Evolutionary conservation across 352 stramenopile genomes (phyloP).

Genomic region (Globisporangium splendens): DNA sequence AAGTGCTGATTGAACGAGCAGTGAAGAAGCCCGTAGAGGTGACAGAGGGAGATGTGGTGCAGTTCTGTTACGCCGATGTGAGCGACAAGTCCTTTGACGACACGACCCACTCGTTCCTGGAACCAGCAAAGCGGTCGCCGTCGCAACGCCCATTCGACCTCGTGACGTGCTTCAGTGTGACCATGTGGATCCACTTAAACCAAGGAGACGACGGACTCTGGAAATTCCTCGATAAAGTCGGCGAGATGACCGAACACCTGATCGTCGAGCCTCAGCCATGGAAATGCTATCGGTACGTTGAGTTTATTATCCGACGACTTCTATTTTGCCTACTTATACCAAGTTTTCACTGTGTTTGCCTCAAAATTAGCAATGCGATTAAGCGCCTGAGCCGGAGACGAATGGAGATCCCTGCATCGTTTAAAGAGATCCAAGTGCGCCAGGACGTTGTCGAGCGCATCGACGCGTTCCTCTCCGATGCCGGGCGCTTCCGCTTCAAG

Average conservation of each 20-base stretch:
- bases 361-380: constrained; percentile 46
- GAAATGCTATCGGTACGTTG: constrained; percentile 81
- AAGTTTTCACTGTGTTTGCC: not conserved
- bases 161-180: constrained; percentile 80
- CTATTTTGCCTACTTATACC: too few relatives aligned
- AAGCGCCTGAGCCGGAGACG: constrained; percentile 59
- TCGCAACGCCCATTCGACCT: constrained; percentile 54
- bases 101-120: constrained; percentile 38
- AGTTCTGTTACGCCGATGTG: constrained; percentile 59
- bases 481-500: constrained; percentile 60
- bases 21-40: constrained; percentile 32
- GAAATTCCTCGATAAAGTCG: constrained; percentile 63
- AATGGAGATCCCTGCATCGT: constrained; percentile 50
- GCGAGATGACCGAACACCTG: constrained; percentile 57
- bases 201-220: constrained; percentile 78
- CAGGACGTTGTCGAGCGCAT: constrained; percentile 66
- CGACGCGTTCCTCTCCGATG: constrained; percentile 51
- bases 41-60: constrained; percentile 28
- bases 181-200: constrained; percentile 89
- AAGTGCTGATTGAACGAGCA: constrained; percentile 58
- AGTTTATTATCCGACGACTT: not conserved
- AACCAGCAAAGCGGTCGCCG: constrained; percentile 33
- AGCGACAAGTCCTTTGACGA: constrained; percentile 43
- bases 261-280: constrained; percentile 81
- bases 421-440: constrained; percentile 54